phyloP scores from a whole-genome alignment of 148 eudicot genomes.

The Nepenthes gracilis region DNA sequence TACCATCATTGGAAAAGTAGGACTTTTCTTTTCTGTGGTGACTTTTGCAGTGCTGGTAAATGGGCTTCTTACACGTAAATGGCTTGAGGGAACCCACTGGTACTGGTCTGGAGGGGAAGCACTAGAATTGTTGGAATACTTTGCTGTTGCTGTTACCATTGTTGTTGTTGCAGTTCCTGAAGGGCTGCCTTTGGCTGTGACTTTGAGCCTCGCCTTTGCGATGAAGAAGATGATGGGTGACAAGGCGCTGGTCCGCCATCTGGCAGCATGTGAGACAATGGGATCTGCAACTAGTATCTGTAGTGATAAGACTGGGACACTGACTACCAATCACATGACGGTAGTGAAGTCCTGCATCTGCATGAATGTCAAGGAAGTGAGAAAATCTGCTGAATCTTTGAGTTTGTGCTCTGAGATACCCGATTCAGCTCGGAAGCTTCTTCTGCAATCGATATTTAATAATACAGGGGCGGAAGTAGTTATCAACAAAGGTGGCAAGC shows the following conservation, averaged over 20 bases:
- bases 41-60: slow-evolving; percentile 14
- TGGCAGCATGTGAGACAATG: slow-evolving; percentile 30
- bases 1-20: slow-evolving; percentile 18
- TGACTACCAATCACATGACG: slow-evolving; percentile 25
- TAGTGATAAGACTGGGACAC: slow-evolving; percentile 26
- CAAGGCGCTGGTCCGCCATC: slow-evolving; percentile 22
- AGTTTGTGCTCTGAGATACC: slow-evolving; percentile 2
- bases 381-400: neutral
- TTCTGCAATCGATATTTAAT: slow-evolving; percentile 21
- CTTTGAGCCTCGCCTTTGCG: slow-evolving; percentile 28
- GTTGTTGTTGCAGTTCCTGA: slow-evolving; percentile 29
- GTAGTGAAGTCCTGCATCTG: slow-evolving; percentile 22
- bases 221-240: slow-evolving; percentile 24
- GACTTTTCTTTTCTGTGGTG: slow-evolving; percentile 17
- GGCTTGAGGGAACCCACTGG: slow-evolving; percentile 5
- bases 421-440: slow-evolving; percentile 3
- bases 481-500: slow-evolving; percentile 12
- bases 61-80: slow-evolving; percentile 6
- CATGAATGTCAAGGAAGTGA: slow-evolving; percentile 9
- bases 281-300: slow-evolving; percentile 25
- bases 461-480: slow-evolving; percentile 21
- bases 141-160: slow-evolving; percentile 23
- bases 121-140: slow-evolving; percentile 15
- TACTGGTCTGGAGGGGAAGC: slow-evolving; percentile 16
- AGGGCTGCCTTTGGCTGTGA: slow-evolving; percentile 29